Percentiles rank a stretch among this genome's conserved stretches.
These are phyloP conservation scores for Boletales sp. DNA, from an alignment of 768 basidiomycete species.

Conservation along the genomic window DNA sequence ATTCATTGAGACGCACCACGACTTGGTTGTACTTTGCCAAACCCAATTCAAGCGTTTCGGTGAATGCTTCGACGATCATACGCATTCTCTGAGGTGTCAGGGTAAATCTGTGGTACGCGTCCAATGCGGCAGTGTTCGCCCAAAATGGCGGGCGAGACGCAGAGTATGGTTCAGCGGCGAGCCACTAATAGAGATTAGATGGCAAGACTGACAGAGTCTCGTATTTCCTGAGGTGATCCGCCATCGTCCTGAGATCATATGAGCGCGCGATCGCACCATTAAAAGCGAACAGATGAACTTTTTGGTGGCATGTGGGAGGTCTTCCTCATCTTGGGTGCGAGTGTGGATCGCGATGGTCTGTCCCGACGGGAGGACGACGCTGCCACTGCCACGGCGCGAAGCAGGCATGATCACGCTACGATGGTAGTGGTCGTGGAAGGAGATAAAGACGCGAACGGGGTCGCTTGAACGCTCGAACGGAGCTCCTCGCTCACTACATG, in stretches of 20 bases:
- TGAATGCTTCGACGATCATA: constrained; percentile 96
- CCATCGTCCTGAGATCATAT: constrained; percentile 67
- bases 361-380: constrained; percentile 66
- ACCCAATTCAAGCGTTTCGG: constrained; percentile 86
- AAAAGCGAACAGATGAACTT: constrained; percentile 48
- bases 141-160: not conserved
- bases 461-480: constrained; percentile 3
- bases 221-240: constrained; percentile 88
- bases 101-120: constrained; percentile 56
- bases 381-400: constrained; percentile 78
- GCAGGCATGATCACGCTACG: constrained; percentile 47
- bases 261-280: not conserved
- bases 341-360: constrained; percentile 85
- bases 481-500: constrained; percentile 9
- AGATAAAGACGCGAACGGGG: constrained; percentile 4
- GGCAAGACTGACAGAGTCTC: constrained; percentile 67
- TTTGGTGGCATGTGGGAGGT: constrained; percentile 92
- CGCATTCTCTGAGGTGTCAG: constrained; percentile 89
- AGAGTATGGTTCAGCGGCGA: constrained; percentile 1
- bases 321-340: constrained; percentile 81
- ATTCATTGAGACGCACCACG: constrained; percentile 64
- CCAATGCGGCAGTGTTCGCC: not conserved
- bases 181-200: not conserved
- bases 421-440: constrained; percentile 16
- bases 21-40: constrained; percentile 78